Evolutionary conservation across 2,329 filamentous ascomycete species (phyloP), one percentile per base, ranked within the genome.

Genomic region (Alternaria sp.): DNA sequence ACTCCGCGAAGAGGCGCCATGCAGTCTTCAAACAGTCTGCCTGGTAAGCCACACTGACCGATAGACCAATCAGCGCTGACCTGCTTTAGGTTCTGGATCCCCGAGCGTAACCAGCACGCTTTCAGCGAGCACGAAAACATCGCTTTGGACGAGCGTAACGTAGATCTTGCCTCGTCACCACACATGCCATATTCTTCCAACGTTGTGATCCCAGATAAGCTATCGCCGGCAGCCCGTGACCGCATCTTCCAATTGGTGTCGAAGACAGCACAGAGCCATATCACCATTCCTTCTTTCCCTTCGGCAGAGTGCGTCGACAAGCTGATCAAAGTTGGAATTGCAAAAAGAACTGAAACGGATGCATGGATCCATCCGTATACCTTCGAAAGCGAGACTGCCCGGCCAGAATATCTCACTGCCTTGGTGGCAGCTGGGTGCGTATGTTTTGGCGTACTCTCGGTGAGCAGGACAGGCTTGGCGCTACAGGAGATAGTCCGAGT

Each of bases 321-420:
- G 26, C 66, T 78, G 14, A 70, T 78, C 41, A 75, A 77, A 45
- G 74, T 75, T 15, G 75, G 75, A 2, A 74, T 78, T 33, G 71
- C 74, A 5, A 78, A 78, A 54, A 54, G 75, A 46, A 64, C 71
- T 10, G 76, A 78, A 33, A 74, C 69, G 0, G 76, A 78, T 63
- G 75, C 75, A 11, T 78, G 73, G 72, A 76, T 78, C 8, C 75
- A 78, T 41, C 76, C 75, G 0, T 76, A 74, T 41, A 75, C 71
- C 2, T 76, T 78, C 37, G 61, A 69, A 5, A 68, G 68, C 10
- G 71, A 75, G 25, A 64, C 28, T 7, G 43, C 71, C 5, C 55
- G 73, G 14, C 69, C 74, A 2, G 74, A 78, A 53, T 71, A 73
- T 20, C 55, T 78, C 18, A 70, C 67, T 5, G 75, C 75, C 0